Evolutionary conservation across 1,139 yeast species (phyloP).

Genomic region (Suhomyces anneliseae): DNA sequence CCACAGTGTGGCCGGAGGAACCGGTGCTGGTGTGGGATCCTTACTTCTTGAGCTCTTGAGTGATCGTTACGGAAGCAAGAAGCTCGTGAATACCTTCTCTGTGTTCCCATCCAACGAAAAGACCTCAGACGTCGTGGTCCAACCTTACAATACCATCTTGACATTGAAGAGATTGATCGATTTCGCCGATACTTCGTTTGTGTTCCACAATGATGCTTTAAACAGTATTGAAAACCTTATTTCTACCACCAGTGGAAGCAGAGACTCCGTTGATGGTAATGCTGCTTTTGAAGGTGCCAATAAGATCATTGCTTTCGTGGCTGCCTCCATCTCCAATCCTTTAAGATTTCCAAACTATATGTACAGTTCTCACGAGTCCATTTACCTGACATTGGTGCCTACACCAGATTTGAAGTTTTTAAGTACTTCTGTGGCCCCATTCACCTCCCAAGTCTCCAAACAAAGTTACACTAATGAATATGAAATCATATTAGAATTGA

Average conservation of each 20-base stretch:
- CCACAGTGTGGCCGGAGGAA: constrained; percentile 98
- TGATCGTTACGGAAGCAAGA: constrained; percentile 79
- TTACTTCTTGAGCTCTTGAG: constrained; percentile 71
- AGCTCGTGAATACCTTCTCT: constrained; percentile 79
- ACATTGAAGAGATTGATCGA: constrained; percentile 81
- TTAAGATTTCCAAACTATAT: constrained; percentile 89
- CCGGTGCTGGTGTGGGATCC: constrained; percentile 96
- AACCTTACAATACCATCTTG: constrained; percentile 87
- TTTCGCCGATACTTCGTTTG: constrained; percentile 80
- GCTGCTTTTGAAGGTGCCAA: constrained; percentile 73
- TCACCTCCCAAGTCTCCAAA: constrained; percentile 49
- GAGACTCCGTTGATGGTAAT: constrained; percentile 24
- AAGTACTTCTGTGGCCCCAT: constrained; percentile 86
- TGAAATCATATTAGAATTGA: constrained; percentile 79
- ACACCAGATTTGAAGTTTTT: constrained; percentile 88
- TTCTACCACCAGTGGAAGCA: constrained; percentile 19
- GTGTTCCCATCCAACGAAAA: constrained; percentile 78
- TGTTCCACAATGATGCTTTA: constrained; percentile 87
- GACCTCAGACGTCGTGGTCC: constrained; percentile 93
- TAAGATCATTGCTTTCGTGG: constrained; percentile 79
- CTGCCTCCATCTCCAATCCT: constrained; percentile 84
- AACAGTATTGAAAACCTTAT: constrained; percentile 60
- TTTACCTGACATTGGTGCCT: constrained; percentile 80
- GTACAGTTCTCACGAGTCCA: constrained; percentile 83
- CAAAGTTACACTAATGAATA: constrained; percentile 71